These are phyloP conservation scores for Calonectria hawksworthii DNA, from an alignment of 2,329 filamentous ascomycete genomes.

Conservation along the genomic window DNA sequence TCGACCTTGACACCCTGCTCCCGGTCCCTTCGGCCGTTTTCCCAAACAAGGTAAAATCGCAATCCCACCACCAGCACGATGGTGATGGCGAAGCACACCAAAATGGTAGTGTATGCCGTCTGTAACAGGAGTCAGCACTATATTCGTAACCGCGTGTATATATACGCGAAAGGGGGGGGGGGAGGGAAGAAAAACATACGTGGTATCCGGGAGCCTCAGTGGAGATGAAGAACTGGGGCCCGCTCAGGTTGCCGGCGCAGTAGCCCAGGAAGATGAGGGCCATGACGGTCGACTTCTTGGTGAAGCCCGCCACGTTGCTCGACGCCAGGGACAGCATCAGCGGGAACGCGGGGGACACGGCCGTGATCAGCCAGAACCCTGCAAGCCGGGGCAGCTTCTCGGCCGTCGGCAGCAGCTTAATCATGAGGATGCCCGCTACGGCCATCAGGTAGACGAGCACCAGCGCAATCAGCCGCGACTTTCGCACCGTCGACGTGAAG, in stretches of 20 bases:
- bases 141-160: too few species aligned
- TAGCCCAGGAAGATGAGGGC: constrained; percentile 71
- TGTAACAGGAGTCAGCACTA: constrained; percentile 11
- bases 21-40: constrained; percentile 23
- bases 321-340: constrained; percentile 69
- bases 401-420: constrained; percentile 30
- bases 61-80: constrained; percentile 24
- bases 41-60: constrained; percentile 45
- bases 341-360: constrained; percentile 58
- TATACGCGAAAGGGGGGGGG: too few species aligned
- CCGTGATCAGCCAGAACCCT: constrained; percentile 62
- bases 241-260: constrained; percentile 71
- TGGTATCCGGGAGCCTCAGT: constrained; percentile 28
- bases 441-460: constrained; percentile 31
- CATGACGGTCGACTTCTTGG: constrained; percentile 71
- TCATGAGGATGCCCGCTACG: constrained; percentile 35
- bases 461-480: constrained; percentile 28
- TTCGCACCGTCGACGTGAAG: constrained; percentile 29
- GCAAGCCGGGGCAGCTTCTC: constrained; percentile 37
- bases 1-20: constrained; percentile 28
- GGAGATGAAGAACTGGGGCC: constrained; percentile 57
- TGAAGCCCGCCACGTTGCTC: constrained; percentile 72
- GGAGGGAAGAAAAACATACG: too few species aligned
- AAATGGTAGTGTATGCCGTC: constrained; percentile 29
- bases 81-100: constrained; percentile 29